phyloP scores from a whole-genome alignment of 441 rosid species.

The Jatropha podagrica region DNA sequence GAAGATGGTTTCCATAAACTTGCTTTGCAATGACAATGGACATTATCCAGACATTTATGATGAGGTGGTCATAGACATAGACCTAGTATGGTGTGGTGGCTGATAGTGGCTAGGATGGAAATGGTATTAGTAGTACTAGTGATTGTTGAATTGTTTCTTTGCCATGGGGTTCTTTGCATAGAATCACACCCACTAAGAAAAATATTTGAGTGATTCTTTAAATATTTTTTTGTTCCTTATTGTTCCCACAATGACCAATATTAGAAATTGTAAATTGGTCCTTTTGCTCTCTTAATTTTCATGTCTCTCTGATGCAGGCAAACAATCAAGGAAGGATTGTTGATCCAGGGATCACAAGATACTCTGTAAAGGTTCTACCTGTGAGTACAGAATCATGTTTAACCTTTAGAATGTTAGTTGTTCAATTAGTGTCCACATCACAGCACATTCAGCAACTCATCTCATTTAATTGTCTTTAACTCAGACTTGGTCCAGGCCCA shows the following conservation, averaged over 20 bases:
- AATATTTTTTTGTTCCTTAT: not conserved
- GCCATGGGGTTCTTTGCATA: not conserved
- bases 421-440: not conserved
- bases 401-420: not conserved
- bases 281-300: not conserved
- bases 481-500: not conserved
- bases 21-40: not conserved
- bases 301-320: conserved; percentile 46
- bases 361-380: conserved; percentile 81
- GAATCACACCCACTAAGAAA: not conserved
- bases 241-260: not conserved
- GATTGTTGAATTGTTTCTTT: not conserved
- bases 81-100: too few species aligned
- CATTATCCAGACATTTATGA: not conserved
- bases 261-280: not conserved
- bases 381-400: conserved; percentile 46
- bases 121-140: not conserved
- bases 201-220: not conserved
- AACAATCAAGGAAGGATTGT: conserved; percentile 55
- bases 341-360: conserved; percentile 68
- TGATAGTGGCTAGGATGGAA: too few species aligned
- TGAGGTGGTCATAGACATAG: too few species aligned
- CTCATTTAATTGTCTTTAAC: not conserved
- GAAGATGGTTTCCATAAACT: not conserved
- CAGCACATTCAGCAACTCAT: not conserved